phyloP scores from a whole-genome alignment of 2,329 filamentous ascomycete species.

The Ceratocystis cacaofunesta region DNA sequence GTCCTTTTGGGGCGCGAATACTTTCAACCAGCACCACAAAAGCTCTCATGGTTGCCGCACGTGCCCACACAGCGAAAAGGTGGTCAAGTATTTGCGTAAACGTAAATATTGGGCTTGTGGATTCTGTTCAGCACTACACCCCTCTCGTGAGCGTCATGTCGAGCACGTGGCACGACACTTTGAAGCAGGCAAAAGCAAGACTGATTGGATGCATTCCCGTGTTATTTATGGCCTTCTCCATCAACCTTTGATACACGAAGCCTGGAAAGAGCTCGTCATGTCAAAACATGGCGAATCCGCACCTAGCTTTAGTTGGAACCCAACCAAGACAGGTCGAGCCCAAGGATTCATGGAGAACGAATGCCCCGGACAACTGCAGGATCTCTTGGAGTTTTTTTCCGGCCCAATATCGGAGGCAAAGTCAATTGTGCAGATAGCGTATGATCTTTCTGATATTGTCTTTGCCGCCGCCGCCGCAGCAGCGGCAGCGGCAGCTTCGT shows the following conservation, averaged over 20 bases:
- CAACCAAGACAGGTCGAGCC: slow-evolving; percentile 39
- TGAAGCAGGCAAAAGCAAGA: slow-evolving; percentile 45
- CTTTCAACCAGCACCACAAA: slow-evolving; percentile 53
- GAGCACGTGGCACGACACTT: slow-evolving; percentile 56
- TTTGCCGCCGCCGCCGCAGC: slow-evolving; percentile 21
- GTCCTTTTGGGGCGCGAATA: slow-evolving; percentile 53
- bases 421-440: slow-evolving; percentile 42
- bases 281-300: slow-evolving; percentile 41
- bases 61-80: slow-evolving; percentile 49
- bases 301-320: slow-evolving; percentile 48
- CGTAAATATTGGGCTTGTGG: slow-evolving; percentile 55
- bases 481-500: not conserved
- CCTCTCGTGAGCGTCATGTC: slow-evolving; percentile 50
- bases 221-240: slow-evolving; percentile 54
- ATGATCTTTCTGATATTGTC: slow-evolving; percentile 38
- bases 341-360: slow-evolving; percentile 48
- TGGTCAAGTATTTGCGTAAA: slow-evolving; percentile 47
- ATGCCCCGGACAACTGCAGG: slow-evolving; percentile 46
- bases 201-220: slow-evolving; percentile 54
- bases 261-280: slow-evolving; percentile 43
- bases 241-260: slow-evolving; percentile 44
- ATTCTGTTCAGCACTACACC: slow-evolving; percentile 49
- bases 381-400: slow-evolving; percentile 50
- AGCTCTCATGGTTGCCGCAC: slow-evolving; percentile 50
- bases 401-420: slow-evolving; percentile 41